Base-by-base conservation (phyloP, 1,284 basidiomycete species). In the Gymnopus androsaceus region DNA sequence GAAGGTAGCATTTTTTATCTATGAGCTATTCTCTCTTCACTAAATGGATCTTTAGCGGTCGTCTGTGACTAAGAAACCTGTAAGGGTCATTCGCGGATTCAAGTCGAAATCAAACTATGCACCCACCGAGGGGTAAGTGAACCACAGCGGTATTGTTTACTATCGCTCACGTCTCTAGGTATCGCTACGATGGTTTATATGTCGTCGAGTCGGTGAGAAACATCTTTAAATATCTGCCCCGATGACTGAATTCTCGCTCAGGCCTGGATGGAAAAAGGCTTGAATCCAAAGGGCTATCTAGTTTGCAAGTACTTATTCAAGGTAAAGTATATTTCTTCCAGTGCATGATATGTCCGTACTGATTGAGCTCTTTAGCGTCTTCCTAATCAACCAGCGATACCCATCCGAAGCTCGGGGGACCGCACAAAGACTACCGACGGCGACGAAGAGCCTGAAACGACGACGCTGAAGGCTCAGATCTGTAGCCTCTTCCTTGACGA, bases 141-240 rank as follows among this genome's bases (percentile, higher is more conserved):
- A 14, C 12, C 3, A 4, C 31, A 3, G 19, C 15, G 21, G 23
- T 21, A 52, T 59, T 19, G 31, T 27, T 53, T 15, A 9, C 1
- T 41, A 51, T 31, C 19, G 14, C 31, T 51, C 33, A 37, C 53
- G 44, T 47, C 28, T 54, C 30, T 56, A 87, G 90, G 15, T 94
- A 93, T 65, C 85, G 92, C 9, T 95, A 95, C 66, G 88, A 92
- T 63, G 92, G 92, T 0, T 74, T 95, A 27, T 95, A 95, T 66
- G 73, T 68, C 2, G 87, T 92, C 6, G 87, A 88, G 31, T 46
- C 44, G 28, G 44, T 31, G 28, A 31, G 15, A 15, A n/a, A n/a
- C 9, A n/a, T 19, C 25, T n/a, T 3, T 31, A 19, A 8, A 14
- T 41, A 4, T 34, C 30, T 19, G 37, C 57, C 34, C 21, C 7